Conservation (phyloP, 2,329 filamentous ascomycete species). For the Epichloe festucae region DNA sequence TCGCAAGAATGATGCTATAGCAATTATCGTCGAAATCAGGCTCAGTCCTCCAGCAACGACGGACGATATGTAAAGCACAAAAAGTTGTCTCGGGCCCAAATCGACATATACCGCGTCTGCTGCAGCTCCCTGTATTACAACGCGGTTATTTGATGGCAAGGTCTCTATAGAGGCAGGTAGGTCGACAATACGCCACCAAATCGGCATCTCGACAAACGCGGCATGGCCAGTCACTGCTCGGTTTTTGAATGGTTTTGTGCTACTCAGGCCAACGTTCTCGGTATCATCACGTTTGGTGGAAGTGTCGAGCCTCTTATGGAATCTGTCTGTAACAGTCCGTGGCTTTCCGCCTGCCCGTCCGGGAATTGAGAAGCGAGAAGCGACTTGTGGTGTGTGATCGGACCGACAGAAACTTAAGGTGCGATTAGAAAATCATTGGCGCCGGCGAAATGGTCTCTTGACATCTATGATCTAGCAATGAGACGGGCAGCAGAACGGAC, state of each 20-base stretch:
- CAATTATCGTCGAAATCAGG: slow-evolving; percentile 38
- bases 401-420: background rate
- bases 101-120: background rate
- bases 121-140: background rate
- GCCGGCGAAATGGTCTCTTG: background rate
- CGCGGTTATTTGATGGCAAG: background rate
- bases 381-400: background rate
- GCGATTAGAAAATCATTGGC: background rate
- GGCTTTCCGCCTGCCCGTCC: background rate
- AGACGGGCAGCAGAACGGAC: background rate
- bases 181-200: slow-evolving; percentile 1
- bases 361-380: background rate
- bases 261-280: background rate
- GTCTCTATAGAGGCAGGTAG: background rate
- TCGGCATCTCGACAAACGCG: slow-evolving; percentile 1
- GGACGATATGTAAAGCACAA: slow-evolving; percentile 16
- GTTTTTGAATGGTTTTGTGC: background rate
- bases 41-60: slow-evolving; percentile 37
- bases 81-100: background rate
- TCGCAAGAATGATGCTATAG: slow-evolving; percentile 59
- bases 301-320: background rate
- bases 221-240: background rate
- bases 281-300: background rate
- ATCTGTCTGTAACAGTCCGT: background rate
- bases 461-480: background rate